phyloP scores from a whole-genome alignment of 1,284 basidiomycete species.

The Irpex sp. region DNA sequence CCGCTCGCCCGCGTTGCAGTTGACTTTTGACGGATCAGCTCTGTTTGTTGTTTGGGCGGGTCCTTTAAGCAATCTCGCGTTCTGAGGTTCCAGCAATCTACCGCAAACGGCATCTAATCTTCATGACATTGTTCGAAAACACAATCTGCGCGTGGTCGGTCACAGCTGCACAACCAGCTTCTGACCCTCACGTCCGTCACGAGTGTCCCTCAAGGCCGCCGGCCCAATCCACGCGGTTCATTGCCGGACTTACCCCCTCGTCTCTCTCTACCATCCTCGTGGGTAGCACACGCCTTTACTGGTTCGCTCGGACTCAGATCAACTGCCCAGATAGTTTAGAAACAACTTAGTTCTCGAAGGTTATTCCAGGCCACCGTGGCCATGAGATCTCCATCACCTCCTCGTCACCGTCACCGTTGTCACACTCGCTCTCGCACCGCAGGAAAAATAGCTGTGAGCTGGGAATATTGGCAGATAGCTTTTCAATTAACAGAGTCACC shows the following conservation, averaged over 20 bases:
- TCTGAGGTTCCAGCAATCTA: neutral
- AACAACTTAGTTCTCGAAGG: neutral
- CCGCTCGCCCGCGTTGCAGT: neutral
- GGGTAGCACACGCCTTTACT: conserved; percentile 6
- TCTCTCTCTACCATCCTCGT: conserved; percentile 6
- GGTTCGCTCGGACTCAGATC: conserved; percentile 13
- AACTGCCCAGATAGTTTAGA: conserved; percentile 1
- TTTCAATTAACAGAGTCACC: neutral
- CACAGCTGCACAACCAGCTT: conserved; percentile 1
- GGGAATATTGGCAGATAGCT: neutral
- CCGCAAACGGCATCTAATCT: neutral
- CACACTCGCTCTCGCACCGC: neutral
- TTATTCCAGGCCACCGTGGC: neutral
- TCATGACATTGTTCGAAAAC: conserved; percentile 5
- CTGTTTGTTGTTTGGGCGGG: conserved; percentile 20
- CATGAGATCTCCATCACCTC: neutral
- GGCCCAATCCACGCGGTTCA: conserved; percentile 20
- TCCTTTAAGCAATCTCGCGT: neutral
- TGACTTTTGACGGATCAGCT: conserved; percentile 20
- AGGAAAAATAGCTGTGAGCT: neutral
- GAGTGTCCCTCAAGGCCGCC: conserved; percentile 7
- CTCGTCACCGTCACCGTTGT: neutral
- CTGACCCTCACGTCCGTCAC: conserved; percentile 12
- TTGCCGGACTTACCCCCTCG: conserved; percentile 21
- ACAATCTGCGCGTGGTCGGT: conserved; percentile 10